These are phyloP conservation scores for Cinchona pubescens DNA, from an alignment of 257 asterid species.

Conservation along the genomic window DNA sequence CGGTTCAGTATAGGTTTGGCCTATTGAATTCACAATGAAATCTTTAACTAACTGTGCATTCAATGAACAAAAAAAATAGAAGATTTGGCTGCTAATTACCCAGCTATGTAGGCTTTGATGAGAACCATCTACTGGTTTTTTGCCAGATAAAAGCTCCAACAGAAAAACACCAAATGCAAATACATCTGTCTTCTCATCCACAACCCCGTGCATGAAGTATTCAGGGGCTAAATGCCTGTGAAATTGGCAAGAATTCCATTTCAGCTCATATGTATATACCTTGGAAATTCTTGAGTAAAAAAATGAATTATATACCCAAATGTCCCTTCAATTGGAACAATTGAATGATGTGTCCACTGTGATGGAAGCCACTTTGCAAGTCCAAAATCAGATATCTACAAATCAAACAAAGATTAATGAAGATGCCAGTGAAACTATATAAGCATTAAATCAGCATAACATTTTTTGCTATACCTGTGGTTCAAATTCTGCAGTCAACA, in stretches of 20 bases:
- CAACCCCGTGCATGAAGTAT: conserved; percentile 96
- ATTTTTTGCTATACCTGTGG: conserved; percentile 97
- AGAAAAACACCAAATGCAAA: conserved; percentile 89
- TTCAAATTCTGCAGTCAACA: conserved; percentile 67
- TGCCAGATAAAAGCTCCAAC: conserved; percentile 84
- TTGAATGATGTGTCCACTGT: conserved; percentile 91
- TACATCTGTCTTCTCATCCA: conserved; percentile 94
- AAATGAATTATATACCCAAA: conserved; percentile 54
- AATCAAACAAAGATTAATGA: background rate
- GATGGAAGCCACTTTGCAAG: conserved; percentile 99
- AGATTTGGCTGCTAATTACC: conserved; percentile 40
- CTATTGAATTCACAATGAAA: conserved; percentile 27
- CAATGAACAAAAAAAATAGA: background rate
- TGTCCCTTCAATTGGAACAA: conserved; percentile 96
- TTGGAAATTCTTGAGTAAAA: background rate
- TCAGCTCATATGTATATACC: background rate
- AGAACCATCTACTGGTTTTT: conserved; percentile 81
- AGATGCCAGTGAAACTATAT: background rate
- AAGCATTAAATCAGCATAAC: background rate
- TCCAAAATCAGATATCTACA: conserved; percentile 91
- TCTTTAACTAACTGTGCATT: background rate
- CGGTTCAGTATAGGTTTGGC: conserved; percentile 74
- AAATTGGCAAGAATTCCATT: background rate
- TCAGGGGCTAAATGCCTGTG: conserved; percentile 90
- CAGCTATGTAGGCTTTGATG: conserved; percentile 90